These are phyloP conservation scores for Inga leiocalycina DNA, from an alignment of 306 rosid genomes.

Conservation along the genomic window DNA sequence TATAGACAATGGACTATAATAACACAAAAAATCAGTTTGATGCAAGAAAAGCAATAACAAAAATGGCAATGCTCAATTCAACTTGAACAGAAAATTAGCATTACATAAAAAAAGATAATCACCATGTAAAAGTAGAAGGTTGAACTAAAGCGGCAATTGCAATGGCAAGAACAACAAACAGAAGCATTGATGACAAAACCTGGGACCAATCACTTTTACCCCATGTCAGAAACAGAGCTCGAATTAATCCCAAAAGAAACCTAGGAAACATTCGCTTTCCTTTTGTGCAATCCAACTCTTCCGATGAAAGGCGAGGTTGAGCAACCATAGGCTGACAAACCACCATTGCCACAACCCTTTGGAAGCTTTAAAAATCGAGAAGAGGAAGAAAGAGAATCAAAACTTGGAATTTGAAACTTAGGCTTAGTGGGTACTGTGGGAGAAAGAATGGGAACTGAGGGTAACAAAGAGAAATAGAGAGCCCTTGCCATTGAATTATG, in stretches of 20 bases:
- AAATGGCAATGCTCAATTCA: not conserved
- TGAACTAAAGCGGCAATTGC: conserved; percentile 83
- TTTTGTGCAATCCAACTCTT: too few species aligned
- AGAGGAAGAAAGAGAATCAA: too few species aligned
- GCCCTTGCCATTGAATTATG: too few species aligned
- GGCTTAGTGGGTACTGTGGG: too few species aligned
- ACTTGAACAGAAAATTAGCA: not conserved
- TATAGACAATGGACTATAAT: not conserved
- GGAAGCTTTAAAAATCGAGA: too few species aligned
- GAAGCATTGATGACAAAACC: conserved; percentile 83
- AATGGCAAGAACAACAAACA: conserved; percentile 84
- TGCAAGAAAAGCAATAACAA: not conserved
- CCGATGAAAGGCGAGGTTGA: too few species aligned
- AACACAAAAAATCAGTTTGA: not conserved
- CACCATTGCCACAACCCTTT: too few species aligned
- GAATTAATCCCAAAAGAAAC: conserved; percentile 62
- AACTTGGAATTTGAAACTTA: too few species aligned
- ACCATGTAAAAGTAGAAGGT: conserved; percentile 95
- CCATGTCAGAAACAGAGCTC: conserved; percentile 24
- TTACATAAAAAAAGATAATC: not conserved
- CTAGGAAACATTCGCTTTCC: conserved; percentile 40
- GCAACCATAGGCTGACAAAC: too few species aligned
- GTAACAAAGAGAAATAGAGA: too few species aligned
- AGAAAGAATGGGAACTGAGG: too few species aligned
- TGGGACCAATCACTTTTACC: conserved; percentile 60